Percentiles rank a stretch among this genome's conserved stretches.
Conservation (phyloP, 2,329 filamentous ascomycete genomes). For the Fusarium sp. region DNA sequence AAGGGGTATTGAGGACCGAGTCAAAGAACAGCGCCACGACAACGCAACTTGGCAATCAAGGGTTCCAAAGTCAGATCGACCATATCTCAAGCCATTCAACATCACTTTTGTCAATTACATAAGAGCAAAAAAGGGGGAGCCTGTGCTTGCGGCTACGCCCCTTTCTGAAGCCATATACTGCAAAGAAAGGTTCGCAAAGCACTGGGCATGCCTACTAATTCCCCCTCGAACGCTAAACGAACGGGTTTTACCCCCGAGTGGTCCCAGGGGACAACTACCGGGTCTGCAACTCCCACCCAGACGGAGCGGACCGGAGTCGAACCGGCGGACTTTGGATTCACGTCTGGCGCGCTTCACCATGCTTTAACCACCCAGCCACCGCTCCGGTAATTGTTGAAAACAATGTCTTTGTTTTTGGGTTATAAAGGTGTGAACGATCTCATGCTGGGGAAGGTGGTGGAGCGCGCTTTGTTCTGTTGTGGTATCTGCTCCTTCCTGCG, state of each 20-base stretch:
- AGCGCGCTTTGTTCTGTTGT: rapidly evolving
- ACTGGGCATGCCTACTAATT: slow-evolving; percentile 20
- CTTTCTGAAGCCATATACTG: neutral
- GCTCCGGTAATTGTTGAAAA: neutral
- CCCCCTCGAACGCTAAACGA: slow-evolving; percentile 8
- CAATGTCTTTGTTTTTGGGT: neutral
- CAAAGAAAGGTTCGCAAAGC: slow-evolving; percentile 22
- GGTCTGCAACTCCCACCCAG: slow-evolving; percentile 1
- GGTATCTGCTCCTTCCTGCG: neutral
- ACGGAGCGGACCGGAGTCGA: neutral
- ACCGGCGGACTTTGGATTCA: neutral
- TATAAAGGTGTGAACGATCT: neutral
- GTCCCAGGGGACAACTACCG: neutral
- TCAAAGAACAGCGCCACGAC: neutral
- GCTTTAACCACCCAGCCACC: slow-evolving; percentile 15
- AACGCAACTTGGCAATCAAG: neutral
- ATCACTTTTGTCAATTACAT: neutral
- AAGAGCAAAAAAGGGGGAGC: rapidly evolving
- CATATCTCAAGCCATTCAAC: neutral
- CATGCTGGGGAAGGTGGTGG: neutral
- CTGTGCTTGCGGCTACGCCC: rapidly evolving
- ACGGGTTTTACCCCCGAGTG: slow-evolving; percentile 1
- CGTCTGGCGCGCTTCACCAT: neutral
- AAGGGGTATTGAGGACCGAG: neutral
- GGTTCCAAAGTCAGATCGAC: rapidly evolving